Conservation (phyloP, 768 basidiomycete genomes). For the Paxillus involutus region DNA sequence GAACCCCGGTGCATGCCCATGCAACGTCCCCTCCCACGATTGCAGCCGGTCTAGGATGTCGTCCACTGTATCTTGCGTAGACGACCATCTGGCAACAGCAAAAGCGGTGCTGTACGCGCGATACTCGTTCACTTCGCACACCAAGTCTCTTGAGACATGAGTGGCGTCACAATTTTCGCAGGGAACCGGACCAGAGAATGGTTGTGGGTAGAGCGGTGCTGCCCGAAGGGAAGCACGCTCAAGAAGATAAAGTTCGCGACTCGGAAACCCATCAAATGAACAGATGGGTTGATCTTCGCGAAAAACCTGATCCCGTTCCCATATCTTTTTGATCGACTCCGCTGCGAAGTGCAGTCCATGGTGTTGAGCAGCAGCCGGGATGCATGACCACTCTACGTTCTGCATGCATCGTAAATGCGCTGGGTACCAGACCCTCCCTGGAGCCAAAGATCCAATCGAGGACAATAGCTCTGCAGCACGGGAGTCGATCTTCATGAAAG, state of each 20-base stretch:
- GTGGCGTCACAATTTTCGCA: not conserved
- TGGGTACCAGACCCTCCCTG: conserved; percentile 36
- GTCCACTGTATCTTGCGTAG: not conserved
- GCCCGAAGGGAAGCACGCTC: conserved; percentile 12
- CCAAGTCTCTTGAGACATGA: conserved; percentile 12
- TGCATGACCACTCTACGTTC: conserved; percentile 30
- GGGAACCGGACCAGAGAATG: not conserved
- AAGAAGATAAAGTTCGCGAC: conserved; percentile 13
- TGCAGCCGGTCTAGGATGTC: not conserved
- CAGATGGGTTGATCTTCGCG: not conserved
- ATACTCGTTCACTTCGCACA: conserved; percentile 1
- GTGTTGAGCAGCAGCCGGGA: conserved; percentile 30
- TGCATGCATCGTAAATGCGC: conserved; percentile 36
- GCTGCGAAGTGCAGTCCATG: conserved; percentile 20
- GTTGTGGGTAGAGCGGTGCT: conserved; percentile 10
- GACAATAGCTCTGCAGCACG: conserved; percentile 30
- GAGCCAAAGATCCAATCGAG: conserved; percentile 32
- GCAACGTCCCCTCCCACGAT: not conserved
- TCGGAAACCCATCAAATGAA: conserved; percentile 3
- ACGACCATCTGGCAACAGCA: conserved; percentile 2
- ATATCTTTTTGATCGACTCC: conserved; percentile 25
- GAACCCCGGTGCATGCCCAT: not conserved
- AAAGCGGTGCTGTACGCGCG: conserved; percentile 9
- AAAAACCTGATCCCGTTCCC: conserved; percentile 4
- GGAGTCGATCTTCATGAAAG: conserved; percentile 35